Base-by-base conservation (phyloP, 257 asterid genomes). In the Scutellaria minor region DNA sequence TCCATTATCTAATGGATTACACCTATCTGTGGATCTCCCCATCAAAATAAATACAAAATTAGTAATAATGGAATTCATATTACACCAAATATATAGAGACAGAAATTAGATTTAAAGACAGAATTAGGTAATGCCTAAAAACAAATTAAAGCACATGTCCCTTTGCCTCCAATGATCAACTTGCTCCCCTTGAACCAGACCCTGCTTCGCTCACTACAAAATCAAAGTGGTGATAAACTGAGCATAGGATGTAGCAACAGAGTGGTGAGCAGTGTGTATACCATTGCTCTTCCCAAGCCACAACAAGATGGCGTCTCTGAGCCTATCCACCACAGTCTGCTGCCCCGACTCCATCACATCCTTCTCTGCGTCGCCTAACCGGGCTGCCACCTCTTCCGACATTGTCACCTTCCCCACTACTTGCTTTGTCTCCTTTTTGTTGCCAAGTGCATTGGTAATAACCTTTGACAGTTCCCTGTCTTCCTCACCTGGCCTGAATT, bases 381-480 rank as follows among this genome's bases (percentile, higher is more conserved):
- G 75, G 14, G 47, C 85, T 0, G 75, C 78, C 67, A 83, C 90
- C 76, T 83, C 90, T 39, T 75, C 82, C 4, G 95, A 87, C 68
- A 75, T 85, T 0, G 85, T 87, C 68, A 86, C 93, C 78, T 78
- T 85, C 8, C 81, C 90, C 58, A 37, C 39, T 10, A 5, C 12
- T 52, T 37, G 6, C 47, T 14, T 46, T 24, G 41, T 37, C 31
- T 6, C 57, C 20, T 44, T 86, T 63, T 78, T 81, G 39, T 48
- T 78, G n/a, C 78, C 80, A 9, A 87, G 51, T 0, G 81, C 73
- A 4, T 71, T 78, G 0, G 86, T 85, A 54, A 92, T 88, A 64
- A 60, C 83, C 60, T 85, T 86, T 0, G 96, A 92, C 0, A 92
- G 64, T 1, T 86, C 96, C 80, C 70, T 89, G 53, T 92, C 97